phyloP scores from a whole-genome alignment of 257 asterid species.

The Fraxinus excelsior region DNA sequence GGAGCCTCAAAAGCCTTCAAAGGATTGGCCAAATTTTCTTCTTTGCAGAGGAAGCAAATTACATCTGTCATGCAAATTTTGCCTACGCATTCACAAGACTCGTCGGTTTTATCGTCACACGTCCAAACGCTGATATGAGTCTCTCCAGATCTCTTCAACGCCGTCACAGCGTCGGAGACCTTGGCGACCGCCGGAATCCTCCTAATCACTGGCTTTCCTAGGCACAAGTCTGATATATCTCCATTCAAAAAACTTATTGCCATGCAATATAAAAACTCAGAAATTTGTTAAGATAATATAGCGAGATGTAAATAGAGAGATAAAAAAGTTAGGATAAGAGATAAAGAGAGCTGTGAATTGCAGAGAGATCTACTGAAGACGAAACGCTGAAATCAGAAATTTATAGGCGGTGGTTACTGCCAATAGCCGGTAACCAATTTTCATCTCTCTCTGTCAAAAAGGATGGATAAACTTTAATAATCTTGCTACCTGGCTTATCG shows the following conservation, averaged over 20 bases:
- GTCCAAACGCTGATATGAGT: conserved; percentile 70
- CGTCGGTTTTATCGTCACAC: conserved; percentile 5
- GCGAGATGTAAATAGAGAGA: background rate
- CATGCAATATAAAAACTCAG: conserved; percentile 52
- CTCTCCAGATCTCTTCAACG: conserved; percentile 52
- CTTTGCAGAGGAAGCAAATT: conserved; percentile 60
- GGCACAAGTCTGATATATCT: conserved; percentile 73
- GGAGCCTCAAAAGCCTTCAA: conserved; percentile 64
- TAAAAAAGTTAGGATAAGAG: background rate
- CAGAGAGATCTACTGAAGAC: background rate
- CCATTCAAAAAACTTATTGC: conserved; percentile 68
- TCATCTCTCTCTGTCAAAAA: background rate
- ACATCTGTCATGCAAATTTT: conserved; percentile 63
- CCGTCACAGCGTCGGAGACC: conserved; percentile 53
- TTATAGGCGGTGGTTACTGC: background rate
- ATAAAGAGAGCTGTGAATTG: background rate
- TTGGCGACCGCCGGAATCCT: conserved; percentile 47
- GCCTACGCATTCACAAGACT: conserved; percentile 57
- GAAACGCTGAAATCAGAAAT: background rate
- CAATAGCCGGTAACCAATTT: background rate
- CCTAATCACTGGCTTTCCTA: conserved; percentile 76
- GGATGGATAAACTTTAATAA: too few relatives aligned
- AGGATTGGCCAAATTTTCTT: conserved; percentile 58
- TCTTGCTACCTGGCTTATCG: too few relatives aligned
- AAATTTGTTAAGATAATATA: background rate